Evolutionary conservation across 1,139 yeast genomes (phyloP).

Genomic region (Hemisphaericaspora xylanilytica): DNA sequence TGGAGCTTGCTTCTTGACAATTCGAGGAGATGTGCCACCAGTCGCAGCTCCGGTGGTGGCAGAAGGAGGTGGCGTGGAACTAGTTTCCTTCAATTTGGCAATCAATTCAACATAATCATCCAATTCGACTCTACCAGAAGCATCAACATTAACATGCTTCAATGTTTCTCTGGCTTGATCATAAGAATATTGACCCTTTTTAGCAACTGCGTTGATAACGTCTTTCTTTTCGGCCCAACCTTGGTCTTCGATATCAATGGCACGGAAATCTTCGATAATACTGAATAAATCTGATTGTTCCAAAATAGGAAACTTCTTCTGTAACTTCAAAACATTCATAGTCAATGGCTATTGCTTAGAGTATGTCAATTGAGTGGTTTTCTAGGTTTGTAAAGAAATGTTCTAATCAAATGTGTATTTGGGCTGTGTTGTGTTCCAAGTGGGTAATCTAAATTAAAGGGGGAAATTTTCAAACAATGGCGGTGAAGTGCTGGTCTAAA

Average conservation of each 20-base stretch:
- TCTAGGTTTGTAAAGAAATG: no score
- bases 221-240: constrained; percentile 96
- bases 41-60: constrained; percentile 9
- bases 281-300: constrained; percentile 83
- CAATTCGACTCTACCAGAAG: constrained; percentile 93
- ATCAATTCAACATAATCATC: constrained; percentile 92
- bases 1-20: constrained; percentile 21
- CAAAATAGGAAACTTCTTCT: constrained; percentile 82
- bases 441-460: neutral
- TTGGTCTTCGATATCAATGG: constrained; percentile 82
- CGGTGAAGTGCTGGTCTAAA: no score
- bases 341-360: neutral
- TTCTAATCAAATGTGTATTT: no score
- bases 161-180: constrained; percentile 94
- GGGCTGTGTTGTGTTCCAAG: no score
- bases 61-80: constrained; percentile 19
- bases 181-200: constrained; percentile 75
- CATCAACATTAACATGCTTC: constrained; percentile 88
- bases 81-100: constrained; percentile 61
- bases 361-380: neutral
- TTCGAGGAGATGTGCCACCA: constrained; percentile 22
- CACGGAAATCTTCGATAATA: constrained; percentile 73
- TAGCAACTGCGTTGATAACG: constrained; percentile 79
- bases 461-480: no score
- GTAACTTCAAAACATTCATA: constrained; percentile 52